phyloP scores from a whole-genome alignment of 805 yeast genomes.

The Yarrowia osloensis region DNA sequence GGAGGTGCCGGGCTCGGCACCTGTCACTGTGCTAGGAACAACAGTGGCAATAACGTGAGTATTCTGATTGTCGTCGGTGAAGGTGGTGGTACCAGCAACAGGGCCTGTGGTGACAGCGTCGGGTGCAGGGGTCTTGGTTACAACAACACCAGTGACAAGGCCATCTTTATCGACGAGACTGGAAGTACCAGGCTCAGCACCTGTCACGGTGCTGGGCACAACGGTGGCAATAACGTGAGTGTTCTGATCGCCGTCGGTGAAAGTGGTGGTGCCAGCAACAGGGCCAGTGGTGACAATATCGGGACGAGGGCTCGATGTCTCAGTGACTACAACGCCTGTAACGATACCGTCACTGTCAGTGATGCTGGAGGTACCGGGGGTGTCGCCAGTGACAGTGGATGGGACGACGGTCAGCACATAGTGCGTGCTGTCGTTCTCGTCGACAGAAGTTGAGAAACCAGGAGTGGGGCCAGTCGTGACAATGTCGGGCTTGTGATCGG shows the following conservation, averaged over 20 bases:
- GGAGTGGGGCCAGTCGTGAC: not conserved
- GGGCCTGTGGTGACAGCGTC: too few relatives aligned
- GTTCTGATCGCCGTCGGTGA: too few relatives aligned
- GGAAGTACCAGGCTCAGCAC: too few relatives aligned
- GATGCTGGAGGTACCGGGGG: not conserved
- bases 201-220: too few relatives aligned
- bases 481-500: too few relatives aligned
- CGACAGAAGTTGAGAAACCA: not conserved
- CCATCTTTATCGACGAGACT: too few relatives aligned
- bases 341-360: not conserved
- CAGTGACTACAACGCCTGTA: not conserved
- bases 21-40: not conserved
- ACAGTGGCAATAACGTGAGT: not conserved
- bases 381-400: too few relatives aligned
- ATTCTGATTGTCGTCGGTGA: not conserved
- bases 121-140: too few relatives aligned
- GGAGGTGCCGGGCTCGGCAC: not conserved
- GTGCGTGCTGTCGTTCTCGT: not conserved
- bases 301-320: not conserved
- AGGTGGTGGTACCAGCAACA: not conserved
- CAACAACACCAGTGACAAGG: too few relatives aligned
- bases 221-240: too few relatives aligned
- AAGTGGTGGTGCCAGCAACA: too few relatives aligned
- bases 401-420: too few relatives aligned
- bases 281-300: not conserved